Evolutionary conservation across 305 asterid species (phyloP).

Genomic region (Petunia hybrid): DNA sequence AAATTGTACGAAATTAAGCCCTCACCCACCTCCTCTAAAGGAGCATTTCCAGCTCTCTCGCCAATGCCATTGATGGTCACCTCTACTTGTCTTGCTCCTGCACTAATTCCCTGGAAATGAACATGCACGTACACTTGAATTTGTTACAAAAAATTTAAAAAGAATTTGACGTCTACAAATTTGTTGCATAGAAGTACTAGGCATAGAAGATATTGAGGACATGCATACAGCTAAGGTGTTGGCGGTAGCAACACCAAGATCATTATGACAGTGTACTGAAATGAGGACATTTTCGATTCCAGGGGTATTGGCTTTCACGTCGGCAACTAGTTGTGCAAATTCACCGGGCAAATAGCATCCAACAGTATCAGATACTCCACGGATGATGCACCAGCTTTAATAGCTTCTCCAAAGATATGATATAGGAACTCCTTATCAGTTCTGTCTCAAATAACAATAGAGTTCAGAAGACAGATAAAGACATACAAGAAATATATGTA

Average conservation of each 20-base stretch:
- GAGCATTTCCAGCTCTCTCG: conserved; percentile 96
- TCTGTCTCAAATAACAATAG: conserved; percentile 48
- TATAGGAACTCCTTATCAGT: conserved; percentile 79
- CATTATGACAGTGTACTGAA: conserved; percentile 89
- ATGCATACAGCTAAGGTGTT: conserved; percentile 78
- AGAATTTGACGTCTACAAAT: no score
- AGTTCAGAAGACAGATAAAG: no score
- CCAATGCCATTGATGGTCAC: conserved; percentile 94
- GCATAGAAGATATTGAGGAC: neutral
- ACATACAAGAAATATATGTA: neutral
- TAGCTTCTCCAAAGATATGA: conserved; percentile 79
- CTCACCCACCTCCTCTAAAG: conserved; percentile 78
- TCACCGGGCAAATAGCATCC: conserved; percentile 72
- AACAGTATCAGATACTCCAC: conserved; percentile 92
- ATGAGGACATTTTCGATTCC: conserved; percentile 82
- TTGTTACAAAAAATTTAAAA: no score
- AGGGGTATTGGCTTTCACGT: conserved; percentile 77
- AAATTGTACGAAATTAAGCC: no score
- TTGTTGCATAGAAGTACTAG: conserved; percentile 27
- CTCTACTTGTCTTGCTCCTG: conserved; percentile 92
- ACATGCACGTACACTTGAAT: conserved; percentile 34
- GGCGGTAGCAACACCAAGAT: conserved; percentile 88
- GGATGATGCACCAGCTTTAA: conserved; percentile 87
- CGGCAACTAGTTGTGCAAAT: conserved; percentile 80
- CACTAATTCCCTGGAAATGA: conserved; percentile 67